These are phyloP conservation scores for Pestalotiopsis sp. DNA, from an alignment of 2,329 filamentous ascomycete genomes.

Conservation along the genomic window DNA sequence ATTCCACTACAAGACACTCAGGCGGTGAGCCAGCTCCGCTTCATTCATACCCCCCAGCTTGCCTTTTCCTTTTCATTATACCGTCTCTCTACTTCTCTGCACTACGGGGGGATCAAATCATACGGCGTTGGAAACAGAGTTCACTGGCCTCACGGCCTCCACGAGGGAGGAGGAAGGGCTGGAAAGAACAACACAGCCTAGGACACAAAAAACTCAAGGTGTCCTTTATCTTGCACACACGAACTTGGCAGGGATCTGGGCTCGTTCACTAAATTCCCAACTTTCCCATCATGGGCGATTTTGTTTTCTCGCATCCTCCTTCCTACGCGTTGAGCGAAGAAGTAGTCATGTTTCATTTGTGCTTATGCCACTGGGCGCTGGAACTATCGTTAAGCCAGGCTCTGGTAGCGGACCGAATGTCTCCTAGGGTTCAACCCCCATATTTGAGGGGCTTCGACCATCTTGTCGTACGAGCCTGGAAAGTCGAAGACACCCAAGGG, in stretches of 20 bases:
- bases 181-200: background rate
- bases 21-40: background rate
- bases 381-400: background rate
- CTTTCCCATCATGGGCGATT: background rate
- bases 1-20: background rate
- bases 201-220: background rate
- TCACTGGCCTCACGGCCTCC: background rate
- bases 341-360: background rate
- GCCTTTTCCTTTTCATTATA: background rate
- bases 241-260: background rate
- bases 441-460: background rate
- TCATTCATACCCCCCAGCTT: background rate
- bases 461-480: background rate
- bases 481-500: background rate
- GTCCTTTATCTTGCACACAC: background rate
- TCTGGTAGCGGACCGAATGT: background rate
- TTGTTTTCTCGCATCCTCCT: background rate
- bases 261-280: background rate
- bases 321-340: background rate
- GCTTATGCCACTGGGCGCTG: background rate
- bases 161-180: background rate
- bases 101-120: background rate
- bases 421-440: background rate
- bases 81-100: background rate
- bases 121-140: slow-evolving; percentile 6